A percentile compares a stretch with the other conserved stretches of the same genome.
Conservation (phyloP, 176 grass and related monocot species). For the Bonia amplexicaulis region DNA sequence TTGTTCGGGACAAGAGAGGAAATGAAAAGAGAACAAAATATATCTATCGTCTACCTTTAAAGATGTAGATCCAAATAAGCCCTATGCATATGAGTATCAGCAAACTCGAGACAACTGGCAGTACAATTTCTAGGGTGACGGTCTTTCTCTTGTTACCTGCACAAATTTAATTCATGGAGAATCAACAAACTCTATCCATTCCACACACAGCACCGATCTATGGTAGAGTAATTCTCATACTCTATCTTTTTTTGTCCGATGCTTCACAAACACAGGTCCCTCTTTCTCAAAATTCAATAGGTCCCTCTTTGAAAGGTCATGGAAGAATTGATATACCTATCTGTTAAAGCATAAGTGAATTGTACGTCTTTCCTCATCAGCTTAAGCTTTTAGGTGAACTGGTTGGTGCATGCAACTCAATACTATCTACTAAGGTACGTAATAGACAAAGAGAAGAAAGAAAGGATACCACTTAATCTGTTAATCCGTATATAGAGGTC, state of each 20-base stretch:
- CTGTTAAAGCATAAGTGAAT: too few species aligned
- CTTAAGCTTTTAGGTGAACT: too few species aligned
- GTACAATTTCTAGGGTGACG: neutral
- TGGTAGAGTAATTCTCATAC: neutral
- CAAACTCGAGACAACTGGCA: constrained; percentile 4
- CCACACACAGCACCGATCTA: neutral
- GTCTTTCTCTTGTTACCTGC: constrained; percentile 9
- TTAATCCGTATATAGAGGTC: constrained; percentile 28
- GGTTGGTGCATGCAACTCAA: too few species aligned
- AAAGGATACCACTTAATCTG: constrained; percentile 2
- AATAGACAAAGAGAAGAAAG: neutral
- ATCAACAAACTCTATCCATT: neutral
- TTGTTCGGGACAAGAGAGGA: neutral
- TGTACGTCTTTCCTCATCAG: too few species aligned
- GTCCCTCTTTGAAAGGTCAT: neutral
- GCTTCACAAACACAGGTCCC: neutral
- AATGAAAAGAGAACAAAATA: neutral
- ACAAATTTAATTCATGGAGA: neutral
- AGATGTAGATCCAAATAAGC: constrained; percentile 1
- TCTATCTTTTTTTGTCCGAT: neutral
- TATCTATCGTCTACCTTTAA: constrained; percentile 20
- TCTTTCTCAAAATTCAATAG: neutral
- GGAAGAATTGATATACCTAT: neutral
- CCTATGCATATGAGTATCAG: constrained; percentile 20
- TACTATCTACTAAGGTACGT: neutral